Evolutionary conservation across 2,329 filamentous ascomycete species (phyloP).

Genomic region (Lachnellula subtilissima): DNA sequence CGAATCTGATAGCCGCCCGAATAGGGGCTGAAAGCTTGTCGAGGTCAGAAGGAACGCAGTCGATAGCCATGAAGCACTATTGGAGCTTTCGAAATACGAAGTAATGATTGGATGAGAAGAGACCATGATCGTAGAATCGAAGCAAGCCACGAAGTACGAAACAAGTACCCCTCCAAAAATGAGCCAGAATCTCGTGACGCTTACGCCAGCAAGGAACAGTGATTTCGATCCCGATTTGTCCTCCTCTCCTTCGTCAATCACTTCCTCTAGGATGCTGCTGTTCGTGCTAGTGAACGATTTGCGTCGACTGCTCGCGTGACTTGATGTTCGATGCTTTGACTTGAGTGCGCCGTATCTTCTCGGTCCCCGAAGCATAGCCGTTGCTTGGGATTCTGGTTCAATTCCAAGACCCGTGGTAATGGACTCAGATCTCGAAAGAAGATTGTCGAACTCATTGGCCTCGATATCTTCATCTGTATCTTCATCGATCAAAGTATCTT

Average conservation of each 20-base stretch:
- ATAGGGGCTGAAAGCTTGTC: slow-evolving; percentile 69
- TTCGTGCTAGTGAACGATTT: slow-evolving; percentile 19
- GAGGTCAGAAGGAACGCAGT: slow-evolving; percentile 74
- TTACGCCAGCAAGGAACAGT: slow-evolving; percentile 40
- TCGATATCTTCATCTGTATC: slow-evolving; percentile 37
- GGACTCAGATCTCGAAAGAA: slow-evolving; percentile 26
- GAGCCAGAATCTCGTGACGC: slow-evolving; percentile 51
- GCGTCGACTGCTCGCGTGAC: slow-evolving; percentile 18
- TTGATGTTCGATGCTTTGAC: slow-evolving; percentile 11
- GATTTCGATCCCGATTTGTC: slow-evolving; percentile 17
- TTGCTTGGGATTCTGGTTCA: slow-evolving; percentile 28
- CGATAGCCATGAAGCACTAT: slow-evolving; percentile 77
- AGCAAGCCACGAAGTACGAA: slow-evolving; percentile 56
- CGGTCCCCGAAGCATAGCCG: slow-evolving; percentile 28
- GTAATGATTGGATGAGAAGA: slow-evolving; percentile 78
- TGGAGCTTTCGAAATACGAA: slow-evolving; percentile 71
- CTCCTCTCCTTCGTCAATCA: slow-evolving; percentile 10
- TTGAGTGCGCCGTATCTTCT: slow-evolving; percentile 20
- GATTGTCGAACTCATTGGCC: slow-evolving; percentile 28
- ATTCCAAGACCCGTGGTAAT: slow-evolving; percentile 27
- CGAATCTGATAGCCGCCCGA: slow-evolving; percentile 70
- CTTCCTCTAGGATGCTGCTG: slow-evolving; percentile 15
- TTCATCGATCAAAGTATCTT: slow-evolving; percentile 15
- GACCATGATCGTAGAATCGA: slow-evolving; percentile 78
- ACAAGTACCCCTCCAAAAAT: slow-evolving; percentile 56